Base-by-base conservation (phyloP, 2,329 filamentous ascomycete genomes). In the Fusarium chlamydosporum region DNA sequence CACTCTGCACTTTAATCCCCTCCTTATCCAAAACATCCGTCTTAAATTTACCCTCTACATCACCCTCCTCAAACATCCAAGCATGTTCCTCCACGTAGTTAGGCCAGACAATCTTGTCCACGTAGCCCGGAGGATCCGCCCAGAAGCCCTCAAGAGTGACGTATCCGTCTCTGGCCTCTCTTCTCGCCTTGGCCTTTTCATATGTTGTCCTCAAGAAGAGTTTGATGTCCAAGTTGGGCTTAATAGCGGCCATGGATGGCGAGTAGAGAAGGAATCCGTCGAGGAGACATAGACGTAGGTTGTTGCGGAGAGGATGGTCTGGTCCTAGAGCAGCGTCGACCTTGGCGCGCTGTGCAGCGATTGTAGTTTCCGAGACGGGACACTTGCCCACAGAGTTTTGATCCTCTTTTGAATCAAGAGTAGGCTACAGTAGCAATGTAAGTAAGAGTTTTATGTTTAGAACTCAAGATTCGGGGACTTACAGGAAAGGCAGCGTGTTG, bases 41-140 rank as follows among this genome's bases (percentile, higher is more conserved):
- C 40, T 86, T 82, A 11, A 89, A 75, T 46, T 79, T 74, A 0
- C 86, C 86, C 71, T 91, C 86, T 1, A 93, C 91, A 75, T 94
- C 82, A 0, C 88, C 90, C 9, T 82, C 80, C 68, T 89, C 79
- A 76, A 97, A 96, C 77, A 99, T 82, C 85, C 92, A 97, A 23
- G 83, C 82, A 80, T 98, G 94, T 73, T 93, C 88, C 54, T 86
- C 84, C 5, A 92, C 92, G 79, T 97, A 98, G 74, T 97, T 95
- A 5, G 95, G 95, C 96, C 96, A 99, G 6, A 99, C 96, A 56
- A 99, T 87, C 76, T 92, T 88, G 77, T 98, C 94, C 37, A 98
- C 94, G 77, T 98, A 99, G 0, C 93, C 94, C 0, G 93, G 93
- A 0, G 96, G 96, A 78, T 99, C 96, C 58, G 90, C 86, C 96